Evolutionary conservation across 495 filamentous ascomycete genomes (phyloP).

Genomic region (Pyrenopolyporus hunteri): DNA sequence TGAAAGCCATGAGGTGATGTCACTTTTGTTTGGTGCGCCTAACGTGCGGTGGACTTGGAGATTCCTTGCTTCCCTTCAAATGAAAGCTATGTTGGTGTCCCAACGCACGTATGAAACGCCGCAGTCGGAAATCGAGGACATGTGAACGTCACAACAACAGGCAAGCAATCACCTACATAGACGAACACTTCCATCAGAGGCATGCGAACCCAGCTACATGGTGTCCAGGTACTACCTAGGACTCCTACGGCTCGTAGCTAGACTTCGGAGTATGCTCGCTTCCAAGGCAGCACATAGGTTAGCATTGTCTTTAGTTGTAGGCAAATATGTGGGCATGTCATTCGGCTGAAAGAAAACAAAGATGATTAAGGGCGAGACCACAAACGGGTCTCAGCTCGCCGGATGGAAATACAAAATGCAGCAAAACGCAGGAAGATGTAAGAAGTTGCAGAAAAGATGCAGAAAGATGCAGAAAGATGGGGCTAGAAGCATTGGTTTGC

Average conservation of each 20-base stretch:
- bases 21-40: neutral
- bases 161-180: slow-evolving; percentile 1
- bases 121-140: slow-evolving; percentile 17
- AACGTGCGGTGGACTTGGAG: neutral
- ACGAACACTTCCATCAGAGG: neutral
- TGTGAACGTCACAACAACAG: slow-evolving; percentile 4
- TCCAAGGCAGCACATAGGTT: slow-evolving; percentile 17
- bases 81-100: slow-evolving; percentile 12
- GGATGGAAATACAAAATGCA: no score
- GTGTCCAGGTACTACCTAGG: neutral
- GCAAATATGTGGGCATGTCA: no score
- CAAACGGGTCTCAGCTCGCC: neutral
- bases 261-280: slow-evolving; percentile 21
- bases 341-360: no score
- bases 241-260: slow-evolving; percentile 30
- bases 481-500: neutral
- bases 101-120: slow-evolving; percentile 18
- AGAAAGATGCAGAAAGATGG: neutral
- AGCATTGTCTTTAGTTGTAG: no score
- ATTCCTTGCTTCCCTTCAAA: slow-evolving; percentile 10
- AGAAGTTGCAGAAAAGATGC: neutral
- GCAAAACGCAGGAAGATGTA: no score
- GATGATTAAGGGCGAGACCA: slow-evolving; percentile 4
- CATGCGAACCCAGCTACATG: neutral
- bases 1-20: slow-evolving; percentile 24